Evolutionary conservation across 805 yeast genomes (phyloP), one percentile per base, ranked within the genome.

Genomic region (Saccharomycopsis fermentans): DNA sequence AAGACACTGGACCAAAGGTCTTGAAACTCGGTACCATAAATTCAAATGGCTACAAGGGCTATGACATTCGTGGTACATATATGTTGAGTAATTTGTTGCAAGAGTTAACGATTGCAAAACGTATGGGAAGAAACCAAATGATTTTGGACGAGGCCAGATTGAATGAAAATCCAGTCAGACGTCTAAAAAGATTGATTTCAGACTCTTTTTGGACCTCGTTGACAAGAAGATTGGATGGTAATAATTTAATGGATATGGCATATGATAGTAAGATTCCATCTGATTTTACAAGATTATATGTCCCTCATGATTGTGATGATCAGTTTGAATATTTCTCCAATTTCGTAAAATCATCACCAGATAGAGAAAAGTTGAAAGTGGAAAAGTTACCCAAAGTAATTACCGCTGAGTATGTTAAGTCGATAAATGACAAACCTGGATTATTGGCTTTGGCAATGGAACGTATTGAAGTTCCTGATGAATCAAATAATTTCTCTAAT

Each of bases 21-120:
- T 73, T 87, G 60, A 79, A 81, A 64, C 74, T 88, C 14, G 94
- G 94, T 8, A 89, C 97, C 1, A 89, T 84, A 39, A 87, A 87
- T 67, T 89, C 96, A 3, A 81, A 83, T 65, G 97, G 97, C 1
- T 88, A 72, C 72, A 83, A 81, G 40, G 84, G 81, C 64, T 79
- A 80, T 57, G 87, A 84, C 61, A 78, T 90, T 58, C 74, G 96
- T 60, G 97, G 97, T 2, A 90, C 96, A 0, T 90, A 90, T 67
- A 87, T 87, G 91, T 73, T 90, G 54, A 84, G 94, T 0, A 91
- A 91, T 70, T 71, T 91, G 43, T 75, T 90, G 58, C 97, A 90
- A 72, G 97, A 90, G 70, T 75, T 90, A 63, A 89, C 96, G 0
- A 82, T 90, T 61, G 97, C 97, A 14, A 82, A 87, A 67, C 74